phyloP scores from a whole-genome alignment of 2,329 filamentous ascomycete species.

The Venturia oleaginea region DNA sequence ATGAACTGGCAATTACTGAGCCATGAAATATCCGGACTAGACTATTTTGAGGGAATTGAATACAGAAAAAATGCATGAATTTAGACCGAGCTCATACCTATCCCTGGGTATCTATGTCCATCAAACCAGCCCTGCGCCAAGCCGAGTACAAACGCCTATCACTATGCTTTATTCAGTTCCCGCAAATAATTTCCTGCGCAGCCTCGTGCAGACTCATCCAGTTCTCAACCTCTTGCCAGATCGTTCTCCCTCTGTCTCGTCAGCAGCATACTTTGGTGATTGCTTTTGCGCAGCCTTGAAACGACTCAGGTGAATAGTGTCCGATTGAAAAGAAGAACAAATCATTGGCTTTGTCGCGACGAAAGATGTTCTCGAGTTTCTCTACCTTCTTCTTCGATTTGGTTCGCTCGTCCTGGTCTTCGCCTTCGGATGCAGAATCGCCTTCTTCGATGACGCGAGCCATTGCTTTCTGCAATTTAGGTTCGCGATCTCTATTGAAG shows the following conservation, averaged over 20 bases:
- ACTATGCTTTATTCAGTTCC: background rate
- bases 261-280: background rate
- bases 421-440: slow-evolving; percentile 5
- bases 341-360: slow-evolving; percentile 4
- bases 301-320: background rate
- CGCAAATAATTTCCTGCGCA: background rate
- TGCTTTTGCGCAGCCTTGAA: background rate
- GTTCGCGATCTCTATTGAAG: background rate
- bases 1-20: no score
- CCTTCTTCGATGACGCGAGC: background rate
- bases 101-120: background rate
- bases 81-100: background rate
- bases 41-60: no score
- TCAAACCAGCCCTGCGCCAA: background rate
- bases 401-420: slow-evolving; percentile 8
- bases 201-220: background rate
- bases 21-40: no score
- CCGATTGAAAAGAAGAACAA: slow-evolving; percentile 11
- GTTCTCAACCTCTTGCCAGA: slow-evolving; percentile 11
- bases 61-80: background rate
- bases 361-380: slow-evolving; percentile 8
- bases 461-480: slow-evolving; percentile 8
- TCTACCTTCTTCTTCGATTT: slow-evolving; percentile 10
- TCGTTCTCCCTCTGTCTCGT: slow-evolving; percentile 4
- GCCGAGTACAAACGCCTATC: background rate